Evolutionary conservation across 306 rosid genomes (phyloP).

Genomic region (Glycyrrhiza uralensis): DNA sequence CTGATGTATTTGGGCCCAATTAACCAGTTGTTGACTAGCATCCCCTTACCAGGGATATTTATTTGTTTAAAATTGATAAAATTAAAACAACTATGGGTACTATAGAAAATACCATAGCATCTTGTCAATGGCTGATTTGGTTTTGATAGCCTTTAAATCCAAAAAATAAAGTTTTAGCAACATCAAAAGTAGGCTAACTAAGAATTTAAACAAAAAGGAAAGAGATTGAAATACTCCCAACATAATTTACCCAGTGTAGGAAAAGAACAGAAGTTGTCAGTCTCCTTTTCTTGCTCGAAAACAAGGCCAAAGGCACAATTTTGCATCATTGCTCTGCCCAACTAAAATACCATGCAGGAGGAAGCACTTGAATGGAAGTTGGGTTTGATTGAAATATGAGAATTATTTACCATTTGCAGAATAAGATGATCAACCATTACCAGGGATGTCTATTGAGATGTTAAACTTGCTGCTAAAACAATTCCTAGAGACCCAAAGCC

Average conservation of each 20-base stretch:
- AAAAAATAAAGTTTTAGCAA: conserved; percentile 66
- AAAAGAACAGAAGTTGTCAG: conserved; percentile 65
- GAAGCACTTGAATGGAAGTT: conserved; percentile 50
- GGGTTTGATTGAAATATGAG: conserved; percentile 40
- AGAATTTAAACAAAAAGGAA: conserved; percentile 53
- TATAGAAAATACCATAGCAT: conserved; percentile 67
- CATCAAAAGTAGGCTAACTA: conserved; percentile 52
- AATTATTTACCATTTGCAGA: conserved; percentile 42
- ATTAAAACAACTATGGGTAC: conserved; percentile 47
- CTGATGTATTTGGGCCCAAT: conserved; percentile 83
- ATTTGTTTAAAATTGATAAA: conserved; percentile 33
- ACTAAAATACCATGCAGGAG: conserved; percentile 58
- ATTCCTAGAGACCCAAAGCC: conserved; percentile 42
- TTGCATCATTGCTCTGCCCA: conserved; percentile 61
- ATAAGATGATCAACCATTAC: conserved; percentile 54
- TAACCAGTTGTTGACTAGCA: conserved; percentile 77
- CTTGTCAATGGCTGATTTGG: conserved; percentile 65
- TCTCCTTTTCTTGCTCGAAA: conserved; percentile 81
- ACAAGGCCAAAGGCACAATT: conserved; percentile 55
- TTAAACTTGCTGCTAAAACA: conserved; percentile 33
- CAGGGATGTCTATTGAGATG: conserved; percentile 48
- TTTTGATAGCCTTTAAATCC: conserved; percentile 65
- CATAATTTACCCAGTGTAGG: conserved; percentile 84
- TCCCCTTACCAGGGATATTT: conserved; percentile 99
- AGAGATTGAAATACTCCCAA: conserved; percentile 76